A percentile compares a stretch with the other conserved stretches of the same genome.
phyloP scores from a whole-genome alignment of 2,329 filamentous ascomycete species.

The Neoarthrinium moseri region DNA sequence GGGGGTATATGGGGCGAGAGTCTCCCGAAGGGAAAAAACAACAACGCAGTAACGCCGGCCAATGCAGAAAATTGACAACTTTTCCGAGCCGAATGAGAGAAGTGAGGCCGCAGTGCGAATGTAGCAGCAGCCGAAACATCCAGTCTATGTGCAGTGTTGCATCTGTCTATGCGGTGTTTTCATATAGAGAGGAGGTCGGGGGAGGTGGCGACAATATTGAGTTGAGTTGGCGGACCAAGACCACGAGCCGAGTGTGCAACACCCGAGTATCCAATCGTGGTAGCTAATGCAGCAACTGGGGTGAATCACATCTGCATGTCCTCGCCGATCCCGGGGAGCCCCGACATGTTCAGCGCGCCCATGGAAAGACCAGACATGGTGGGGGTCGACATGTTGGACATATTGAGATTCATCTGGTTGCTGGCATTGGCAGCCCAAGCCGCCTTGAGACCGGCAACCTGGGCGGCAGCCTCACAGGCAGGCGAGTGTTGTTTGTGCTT shows the following conservation, averaged over 20 bases:
- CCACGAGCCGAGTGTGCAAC: too few species aligned
- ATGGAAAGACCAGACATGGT: too few species aligned
- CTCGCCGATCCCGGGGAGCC: conserved; percentile 55
- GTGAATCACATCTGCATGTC: conserved; percentile 44
- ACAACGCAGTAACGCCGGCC: conserved; percentile 13
- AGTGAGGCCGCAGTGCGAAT: not conserved
- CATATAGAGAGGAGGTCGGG: not conserved
- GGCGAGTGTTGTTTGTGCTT: conserved; percentile 80
- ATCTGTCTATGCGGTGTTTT: conserved; percentile 10
- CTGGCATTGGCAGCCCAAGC: conserved; percentile 16
- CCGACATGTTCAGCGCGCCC: conserved; percentile 23
- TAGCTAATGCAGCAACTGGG: not conserved
- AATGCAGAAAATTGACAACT: conserved; percentile 11
- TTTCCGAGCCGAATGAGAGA: conserved; percentile 8
- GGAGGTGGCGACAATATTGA: not conserved
- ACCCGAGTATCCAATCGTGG: not conserved
- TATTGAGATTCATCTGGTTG: conserved; percentile 27
- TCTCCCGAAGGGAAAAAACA: conserved; percentile 2
- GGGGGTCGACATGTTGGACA: conserved; percentile 17
- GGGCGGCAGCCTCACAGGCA: conserved; percentile 81
- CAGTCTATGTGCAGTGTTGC: conserved; percentile 15
- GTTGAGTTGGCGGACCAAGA: not conserved
- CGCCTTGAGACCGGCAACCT: conserved; percentile 43
- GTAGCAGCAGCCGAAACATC: conserved; percentile 9
- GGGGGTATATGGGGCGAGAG: conserved; percentile 10